phyloP scores from a whole-genome alignment of 139 green algal species.

The Pedinophyceae sp. region DNA sequence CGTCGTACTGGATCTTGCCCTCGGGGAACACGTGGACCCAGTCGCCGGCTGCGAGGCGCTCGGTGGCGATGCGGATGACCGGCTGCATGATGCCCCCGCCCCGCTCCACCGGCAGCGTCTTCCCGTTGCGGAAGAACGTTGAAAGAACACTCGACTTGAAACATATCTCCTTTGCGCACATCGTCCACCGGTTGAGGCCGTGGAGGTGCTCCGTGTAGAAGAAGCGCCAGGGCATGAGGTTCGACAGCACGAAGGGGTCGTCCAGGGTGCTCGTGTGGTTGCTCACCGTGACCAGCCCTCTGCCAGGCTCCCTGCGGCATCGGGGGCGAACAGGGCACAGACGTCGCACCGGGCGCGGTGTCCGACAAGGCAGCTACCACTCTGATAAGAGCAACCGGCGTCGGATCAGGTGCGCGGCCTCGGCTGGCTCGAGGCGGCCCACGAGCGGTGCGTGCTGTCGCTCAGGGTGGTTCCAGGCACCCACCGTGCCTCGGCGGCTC shows the following conservation, averaged over 20 bases:
- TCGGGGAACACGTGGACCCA: constrained; percentile 88
- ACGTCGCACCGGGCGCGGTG: too few relatives aligned
- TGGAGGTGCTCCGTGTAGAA: constrained; percentile 52
- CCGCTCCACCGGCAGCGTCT: constrained; percentile 63
- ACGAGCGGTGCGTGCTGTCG: too few relatives aligned
- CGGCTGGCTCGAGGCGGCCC: too few relatives aligned
- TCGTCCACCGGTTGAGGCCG: constrained; percentile 43
- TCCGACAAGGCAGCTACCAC: too few relatives aligned
- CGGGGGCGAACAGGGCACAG: too few relatives aligned
- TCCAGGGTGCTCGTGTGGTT: constrained; percentile 77
- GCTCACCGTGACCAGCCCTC: constrained; percentile 50
- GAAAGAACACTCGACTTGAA: constrained; percentile 53
- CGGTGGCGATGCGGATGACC: constrained; percentile 31
- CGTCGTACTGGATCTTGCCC: constrained; percentile 47
- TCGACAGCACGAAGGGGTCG: constrained; percentile 55
- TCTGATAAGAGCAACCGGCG: too few relatives aligned
- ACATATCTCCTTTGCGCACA: constrained; percentile 73
- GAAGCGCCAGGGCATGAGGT: constrained; percentile 46
- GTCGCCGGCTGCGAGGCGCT: constrained; percentile 26
- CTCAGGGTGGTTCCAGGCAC: too few relatives aligned
- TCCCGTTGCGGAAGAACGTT: constrained; percentile 72
- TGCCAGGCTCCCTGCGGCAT: too few relatives aligned
- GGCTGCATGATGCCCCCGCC: constrained; percentile 48
- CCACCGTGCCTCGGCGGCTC: too few relatives aligned
- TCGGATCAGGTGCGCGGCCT: too few relatives aligned